Base-by-base conservation (phyloP, 768 basidiomycete genomes). In the Kwoniella heveanensis region DNA sequence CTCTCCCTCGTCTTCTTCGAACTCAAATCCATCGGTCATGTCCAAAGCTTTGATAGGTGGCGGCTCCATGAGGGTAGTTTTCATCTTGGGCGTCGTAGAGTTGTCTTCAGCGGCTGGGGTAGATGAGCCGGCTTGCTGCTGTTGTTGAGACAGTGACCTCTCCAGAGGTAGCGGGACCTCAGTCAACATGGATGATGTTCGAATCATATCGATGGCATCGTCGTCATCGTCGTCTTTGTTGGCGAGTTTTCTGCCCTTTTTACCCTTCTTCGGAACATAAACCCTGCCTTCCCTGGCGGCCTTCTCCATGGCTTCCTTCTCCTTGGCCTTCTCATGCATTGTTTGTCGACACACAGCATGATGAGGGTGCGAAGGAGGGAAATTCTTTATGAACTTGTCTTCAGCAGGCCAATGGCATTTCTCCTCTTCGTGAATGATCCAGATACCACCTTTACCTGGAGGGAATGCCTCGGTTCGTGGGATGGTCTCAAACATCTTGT, bases 401-500 rank as follows among this genome's bases (percentile, higher is more conserved):
- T 73, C 70, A 6, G 67, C 57, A 6, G 72, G 72, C 72, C 72
- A 76, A 48, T 76, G 74, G 36, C 67, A 68, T 50, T 72, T 70
- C 39, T 76, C 74, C 25, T 73, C 72, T 32, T 74, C 72, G 37
- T 72, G 67, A 25, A 77, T 77, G 44, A 74, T 66, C 76, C 76
- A 77, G 37, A 77, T 74, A 47, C 73, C 73, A 9, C 76, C 76
- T 48, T 77, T 77, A 37, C 76, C 76, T 8, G 73, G 65, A 15
- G 76, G 73, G 62, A 65, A 67, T 15, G 57, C 54, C 27, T 78
- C 67, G 6, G 70, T 74, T 22, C 92, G 83, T 2, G 87, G 85
- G 0, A 89, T 79, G 64, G 95, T 96, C 66, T 91, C 86, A 80
- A 96, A 97, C 71, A 89, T 89, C 37, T 89, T 86, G 48, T 94